Conservation (phyloP, 1,139 yeast genomes). For the Saccharomycopsis hybrid region DNA sequence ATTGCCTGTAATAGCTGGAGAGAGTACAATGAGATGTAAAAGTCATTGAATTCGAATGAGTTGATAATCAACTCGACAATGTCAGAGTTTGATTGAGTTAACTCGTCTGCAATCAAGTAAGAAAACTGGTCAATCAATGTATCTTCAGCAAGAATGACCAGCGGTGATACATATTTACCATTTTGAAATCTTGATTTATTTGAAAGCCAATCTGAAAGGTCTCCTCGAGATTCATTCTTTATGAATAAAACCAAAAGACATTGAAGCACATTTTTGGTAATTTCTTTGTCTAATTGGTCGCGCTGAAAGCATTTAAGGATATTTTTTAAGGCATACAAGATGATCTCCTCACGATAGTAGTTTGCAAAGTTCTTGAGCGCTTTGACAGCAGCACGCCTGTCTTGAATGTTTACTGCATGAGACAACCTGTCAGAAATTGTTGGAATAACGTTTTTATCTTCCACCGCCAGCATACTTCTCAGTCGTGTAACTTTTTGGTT, state of each 20-base stretch:
- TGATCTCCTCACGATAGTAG: constrained; percentile 83
- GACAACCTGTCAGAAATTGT: constrained; percentile 82
- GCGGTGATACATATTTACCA: constrained; percentile 80
- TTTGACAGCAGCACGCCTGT: constrained; percentile 85
- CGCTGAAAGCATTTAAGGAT: constrained; percentile 59
- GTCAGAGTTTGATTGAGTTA: constrained; percentile 59
- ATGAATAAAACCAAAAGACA: constrained; percentile 77
- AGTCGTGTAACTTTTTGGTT: too few relatives aligned
- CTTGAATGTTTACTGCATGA: constrained; percentile 76
- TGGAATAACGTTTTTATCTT: constrained; percentile 65
- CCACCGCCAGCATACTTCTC: constrained; percentile 6
- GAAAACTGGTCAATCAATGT: constrained; percentile 69
- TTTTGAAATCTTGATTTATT: constrained; percentile 72
- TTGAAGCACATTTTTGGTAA: constrained; percentile 80
- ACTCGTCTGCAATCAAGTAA: constrained; percentile 91
- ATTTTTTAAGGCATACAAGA: constrained; percentile 80
- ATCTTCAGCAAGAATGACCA: constrained; percentile 48
- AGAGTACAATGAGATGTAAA: constrained; percentile 73
- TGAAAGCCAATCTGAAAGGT: constrained; percentile 48
- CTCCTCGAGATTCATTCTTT: constrained; percentile 46
- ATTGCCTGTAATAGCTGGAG: constrained; percentile 82
- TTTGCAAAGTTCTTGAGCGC: constrained; percentile 87
- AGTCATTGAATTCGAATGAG: constrained; percentile 45
- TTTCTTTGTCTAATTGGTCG: constrained; percentile 62
- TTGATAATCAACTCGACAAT: constrained; percentile 53